Conservation (phyloP, 73 alveolate genomes). For the Durusdinium trenchii region DNA sequence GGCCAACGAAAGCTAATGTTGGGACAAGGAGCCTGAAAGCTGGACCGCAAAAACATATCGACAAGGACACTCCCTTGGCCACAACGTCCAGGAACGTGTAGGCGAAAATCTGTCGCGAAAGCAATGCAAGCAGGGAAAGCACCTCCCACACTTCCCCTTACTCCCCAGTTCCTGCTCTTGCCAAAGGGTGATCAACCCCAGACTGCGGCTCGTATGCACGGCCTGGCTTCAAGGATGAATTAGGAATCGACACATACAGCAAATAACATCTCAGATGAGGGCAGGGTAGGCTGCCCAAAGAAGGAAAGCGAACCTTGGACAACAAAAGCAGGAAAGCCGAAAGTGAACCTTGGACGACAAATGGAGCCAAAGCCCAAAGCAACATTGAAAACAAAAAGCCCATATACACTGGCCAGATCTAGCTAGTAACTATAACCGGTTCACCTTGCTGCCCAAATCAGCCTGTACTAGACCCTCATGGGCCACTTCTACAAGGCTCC, state of each 20-base stretch:
- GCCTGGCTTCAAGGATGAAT: not conserved
- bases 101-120: conserved; percentile 17
- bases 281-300: conserved; percentile 66
- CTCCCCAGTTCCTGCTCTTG: conserved; percentile 21
- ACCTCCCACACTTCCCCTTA: not conserved
- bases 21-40: not conserved
- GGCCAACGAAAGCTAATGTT: not conserved
- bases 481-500: too few species aligned
- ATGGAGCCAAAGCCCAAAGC: too few species aligned
- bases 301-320: conserved; percentile 4
- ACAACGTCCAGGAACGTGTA: conserved; percentile 59
- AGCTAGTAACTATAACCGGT: too few species aligned
- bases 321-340: not conserved
- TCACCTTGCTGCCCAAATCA: too few species aligned
- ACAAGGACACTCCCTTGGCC: conserved; percentile 50
- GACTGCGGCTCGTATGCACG: conserved; percentile 8
- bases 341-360: too few species aligned
- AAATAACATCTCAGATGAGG: not conserved
- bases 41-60: conserved; percentile 58
- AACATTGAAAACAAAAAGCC: too few species aligned
- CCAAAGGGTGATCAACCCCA: conserved; percentile 31
- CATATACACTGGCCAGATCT: too few species aligned
- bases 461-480: too few species aligned
- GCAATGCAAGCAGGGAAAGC: not conserved
- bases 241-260: not conserved